A percentile compares a stretch with the other conserved stretches of the same genome.
Evolutionary conservation across 2,329 filamentous ascomycete species (phyloP).

Genomic region (Exophiala aquamarina): DNA sequence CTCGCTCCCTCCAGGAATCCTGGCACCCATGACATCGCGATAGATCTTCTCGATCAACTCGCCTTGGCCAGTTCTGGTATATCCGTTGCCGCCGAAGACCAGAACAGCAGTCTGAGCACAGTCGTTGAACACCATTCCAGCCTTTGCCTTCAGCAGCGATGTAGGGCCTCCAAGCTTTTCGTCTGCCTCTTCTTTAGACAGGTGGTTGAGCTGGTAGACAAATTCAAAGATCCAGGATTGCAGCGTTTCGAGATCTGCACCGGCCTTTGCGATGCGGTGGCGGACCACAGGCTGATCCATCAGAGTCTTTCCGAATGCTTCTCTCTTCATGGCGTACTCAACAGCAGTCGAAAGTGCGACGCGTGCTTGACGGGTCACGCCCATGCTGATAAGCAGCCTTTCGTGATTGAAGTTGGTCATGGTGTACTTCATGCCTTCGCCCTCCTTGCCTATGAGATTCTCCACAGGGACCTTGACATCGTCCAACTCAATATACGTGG

Average conservation of each 20-base stretch:
- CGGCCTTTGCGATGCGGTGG: conserved; percentile 69
- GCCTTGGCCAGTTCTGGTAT: conserved; percentile 67
- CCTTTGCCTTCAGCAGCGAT: conserved; percentile 69
- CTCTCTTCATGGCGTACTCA: conserved; percentile 63
- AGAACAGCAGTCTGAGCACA: conserved; percentile 68
- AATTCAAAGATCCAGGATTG: conserved; percentile 61
- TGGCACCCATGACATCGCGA: conserved; percentile 60
- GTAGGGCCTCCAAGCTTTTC: conserved; percentile 66
- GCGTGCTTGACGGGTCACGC: conserved; percentile 60
- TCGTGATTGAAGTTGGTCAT: conserved; percentile 83
- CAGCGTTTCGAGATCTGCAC: conserved; percentile 66
- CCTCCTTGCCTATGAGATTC: conserved; percentile 69
- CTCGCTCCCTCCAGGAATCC: conserved; percentile 68
- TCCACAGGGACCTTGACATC: conserved; percentile 69
- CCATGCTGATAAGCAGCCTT: conserved; percentile 65
- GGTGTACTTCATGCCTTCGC: conserved; percentile 69
- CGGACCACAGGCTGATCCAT: conserved; percentile 74
- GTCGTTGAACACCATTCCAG: conserved; percentile 68
- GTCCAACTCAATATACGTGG: conserved; percentile 72
- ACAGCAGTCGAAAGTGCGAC: conserved; percentile 61
- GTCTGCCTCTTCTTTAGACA: conserved; percentile 45
- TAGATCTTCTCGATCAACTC: conserved; percentile 67
- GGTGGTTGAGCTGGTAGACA: conserved; percentile 51
- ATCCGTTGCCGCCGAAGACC: conserved; percentile 74
- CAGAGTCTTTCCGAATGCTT: conserved; percentile 66